phyloP scores from a whole-genome alignment of 768 basidiomycete species.

The Mycena metata region DNA sequence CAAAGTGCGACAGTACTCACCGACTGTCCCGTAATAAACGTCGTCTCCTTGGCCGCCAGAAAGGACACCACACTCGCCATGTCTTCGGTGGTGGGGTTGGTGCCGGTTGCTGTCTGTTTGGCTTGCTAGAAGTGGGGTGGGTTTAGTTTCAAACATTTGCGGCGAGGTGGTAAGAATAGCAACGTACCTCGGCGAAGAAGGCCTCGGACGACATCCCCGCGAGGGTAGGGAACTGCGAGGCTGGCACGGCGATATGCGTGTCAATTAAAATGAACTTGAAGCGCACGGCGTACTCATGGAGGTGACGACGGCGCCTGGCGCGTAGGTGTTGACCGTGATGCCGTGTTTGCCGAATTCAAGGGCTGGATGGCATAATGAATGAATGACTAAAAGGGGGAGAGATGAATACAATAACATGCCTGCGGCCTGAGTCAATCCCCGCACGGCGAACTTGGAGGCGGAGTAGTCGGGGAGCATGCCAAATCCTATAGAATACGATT shows the following conservation, averaged over 20 bases:
- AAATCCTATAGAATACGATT: constrained; percentile 9
- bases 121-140: background rate
- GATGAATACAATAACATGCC: constrained; percentile 14
- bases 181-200: background rate
- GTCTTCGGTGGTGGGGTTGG: background rate
- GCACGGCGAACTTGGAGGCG: constrained; percentile 53
- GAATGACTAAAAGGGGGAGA: background rate
- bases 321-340: constrained; percentile 38
- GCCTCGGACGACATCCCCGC: background rate
- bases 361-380: constrained; percentile 8
- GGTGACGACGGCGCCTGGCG: constrained; percentile 32
- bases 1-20: background rate
- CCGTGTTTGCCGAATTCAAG: constrained; percentile 28
- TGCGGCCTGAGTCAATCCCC: constrained; percentile 51
- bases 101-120: background rate
- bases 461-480: constrained; percentile 40
- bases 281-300: constrained; percentile 27
- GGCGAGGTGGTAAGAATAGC: background rate
- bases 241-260: background rate
- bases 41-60: background rate
- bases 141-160: background rate
- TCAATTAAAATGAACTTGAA: background rate
- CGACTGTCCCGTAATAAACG: background rate
- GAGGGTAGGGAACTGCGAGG: background rate
- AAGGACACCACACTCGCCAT: background rate